Percentiles rank a stretch among this genome's conserved stretches.
phyloP scores from a whole-genome alignment of 371 early-diverging fungal species.

The Apophysomyces ossiformis region DNA sequence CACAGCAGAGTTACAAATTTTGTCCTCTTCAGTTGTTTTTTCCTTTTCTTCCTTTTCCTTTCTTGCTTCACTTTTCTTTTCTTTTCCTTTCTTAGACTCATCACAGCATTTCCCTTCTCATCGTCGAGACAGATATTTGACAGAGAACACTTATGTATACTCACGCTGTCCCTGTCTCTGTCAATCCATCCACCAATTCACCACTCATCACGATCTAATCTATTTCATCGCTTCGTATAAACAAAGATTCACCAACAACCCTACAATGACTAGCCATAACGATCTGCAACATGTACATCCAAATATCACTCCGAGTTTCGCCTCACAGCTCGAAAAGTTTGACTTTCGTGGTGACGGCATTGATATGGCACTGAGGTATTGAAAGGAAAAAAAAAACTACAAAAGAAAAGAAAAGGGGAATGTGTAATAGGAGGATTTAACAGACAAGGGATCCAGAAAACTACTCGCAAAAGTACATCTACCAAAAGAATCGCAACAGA shows the following conservation, averaged over 20 bases:
- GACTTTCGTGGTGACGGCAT: slow-evolving; percentile 74
- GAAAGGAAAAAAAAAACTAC: not conserved
- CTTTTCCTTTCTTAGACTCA: too few relatives aligned
- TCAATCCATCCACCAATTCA: not conserved
- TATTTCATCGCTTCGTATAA: slow-evolving; percentile 3
- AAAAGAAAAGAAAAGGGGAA: too few relatives aligned
- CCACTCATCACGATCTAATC: slow-evolving; percentile 1
- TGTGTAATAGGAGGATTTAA: not conserved
- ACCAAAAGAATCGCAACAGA: slow-evolving; percentile 91
- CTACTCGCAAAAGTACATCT: slow-evolving; percentile 77
- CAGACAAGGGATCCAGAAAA: slow-evolving; percentile 52
- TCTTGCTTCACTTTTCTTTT: not conserved
- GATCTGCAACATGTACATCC: not conserved
- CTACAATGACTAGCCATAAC: not conserved
- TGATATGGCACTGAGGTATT: slow-evolving; percentile 74
- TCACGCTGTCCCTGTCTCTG: slow-evolving; percentile 1
- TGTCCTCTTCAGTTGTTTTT: not conserved
- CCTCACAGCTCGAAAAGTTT: slow-evolving; percentile 58
- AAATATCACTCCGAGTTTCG: slow-evolving; percentile 21
- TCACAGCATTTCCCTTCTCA: not conserved
- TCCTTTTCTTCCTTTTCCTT: not conserved
- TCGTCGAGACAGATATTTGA: not conserved
- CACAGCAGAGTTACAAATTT: not conserved
- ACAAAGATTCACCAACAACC: not conserved
- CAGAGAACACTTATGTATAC: slow-evolving; percentile 4